These are phyloP conservation scores for Myxozyma melibiosi DNA, from an alignment of 805 yeast genomes.

Conservation along the genomic window DNA sequence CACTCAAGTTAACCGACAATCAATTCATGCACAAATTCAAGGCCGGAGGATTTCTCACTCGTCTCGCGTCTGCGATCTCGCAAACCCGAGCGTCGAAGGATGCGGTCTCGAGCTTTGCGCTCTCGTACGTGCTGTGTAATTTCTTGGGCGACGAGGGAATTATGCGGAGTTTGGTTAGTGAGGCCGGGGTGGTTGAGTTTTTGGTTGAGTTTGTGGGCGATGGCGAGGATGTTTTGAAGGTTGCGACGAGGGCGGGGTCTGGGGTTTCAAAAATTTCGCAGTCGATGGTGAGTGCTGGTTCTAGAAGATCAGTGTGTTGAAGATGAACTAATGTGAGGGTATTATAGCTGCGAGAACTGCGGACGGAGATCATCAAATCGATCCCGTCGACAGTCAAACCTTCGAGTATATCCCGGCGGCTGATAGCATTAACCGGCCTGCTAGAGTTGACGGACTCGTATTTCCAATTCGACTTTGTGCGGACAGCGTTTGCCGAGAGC, in stretches of 20 bases:
- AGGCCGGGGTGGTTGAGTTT: slow-evolving; percentile 6
- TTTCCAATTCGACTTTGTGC: slow-evolving; percentile 3
- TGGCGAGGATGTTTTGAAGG: slow-evolving; percentile 10
- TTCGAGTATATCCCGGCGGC: slow-evolving; percentile 8
- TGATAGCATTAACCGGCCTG: slow-evolving; percentile 19
- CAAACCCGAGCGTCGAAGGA: background rate
- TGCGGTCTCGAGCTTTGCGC: slow-evolving; percentile 17
- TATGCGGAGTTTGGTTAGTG: slow-evolving; percentile 9
- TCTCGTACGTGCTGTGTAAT: slow-evolving; percentile 13
- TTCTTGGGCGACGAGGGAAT: slow-evolving; percentile 26
- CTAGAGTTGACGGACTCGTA: slow-evolving; percentile 10
- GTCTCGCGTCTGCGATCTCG: slow-evolving; percentile 10
- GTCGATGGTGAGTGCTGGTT: slow-evolving; percentile 10
- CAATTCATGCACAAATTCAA: slow-evolving; percentile 23
- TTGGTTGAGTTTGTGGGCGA: slow-evolving; percentile 3
- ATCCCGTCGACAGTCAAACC: background rate
- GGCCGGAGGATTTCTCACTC: slow-evolving; percentile 20
- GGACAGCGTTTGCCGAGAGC: background rate
- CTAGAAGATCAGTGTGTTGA: too few relatives aligned
- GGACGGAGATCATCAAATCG: background rate
- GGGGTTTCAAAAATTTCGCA: slow-evolving; percentile 13
- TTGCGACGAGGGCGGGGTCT: background rate
- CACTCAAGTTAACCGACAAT: slow-evolving; percentile 23
- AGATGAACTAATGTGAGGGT: too few relatives aligned
- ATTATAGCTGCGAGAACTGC: slow-evolving; percentile 18